Percentiles rank a stretch among this genome's conserved stretches.
phyloP scores from a whole-genome alignment of 2,329 filamentous ascomycete genomes.

The Calonectria multiphialidica region DNA sequence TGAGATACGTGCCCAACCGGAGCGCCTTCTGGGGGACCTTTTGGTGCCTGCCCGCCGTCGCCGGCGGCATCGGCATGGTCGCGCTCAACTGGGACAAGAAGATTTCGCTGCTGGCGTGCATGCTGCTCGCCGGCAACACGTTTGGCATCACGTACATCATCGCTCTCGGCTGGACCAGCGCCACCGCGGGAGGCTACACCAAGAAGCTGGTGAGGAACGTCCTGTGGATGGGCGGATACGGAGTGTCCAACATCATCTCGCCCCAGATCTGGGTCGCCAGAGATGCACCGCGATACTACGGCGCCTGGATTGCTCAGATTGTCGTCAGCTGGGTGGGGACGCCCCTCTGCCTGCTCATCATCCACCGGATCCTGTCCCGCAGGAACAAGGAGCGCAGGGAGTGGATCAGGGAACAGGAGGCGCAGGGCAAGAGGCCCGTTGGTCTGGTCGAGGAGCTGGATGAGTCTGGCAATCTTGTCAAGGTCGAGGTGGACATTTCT shows the following conservation, averaged over 20 bases:
- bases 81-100: conserved; percentile 35
- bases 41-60: conserved; percentile 38
- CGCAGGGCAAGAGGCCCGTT: conserved; percentile 20
- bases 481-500: conserved; percentile 34
- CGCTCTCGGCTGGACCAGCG: conserved; percentile 26
- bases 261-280: conserved; percentile 46
- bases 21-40: conserved; percentile 36
- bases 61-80: conserved; percentile 37
- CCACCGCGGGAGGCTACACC: conserved; percentile 47
- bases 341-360: conserved; percentile 20
- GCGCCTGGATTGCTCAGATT: conserved; percentile 35
- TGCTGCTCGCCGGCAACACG: conserved; percentile 28
- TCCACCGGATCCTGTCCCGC: conserved; percentile 10
- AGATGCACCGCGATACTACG: conserved; percentile 31
- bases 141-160: conserved; percentile 34
- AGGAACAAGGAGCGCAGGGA: conserved; percentile 20
- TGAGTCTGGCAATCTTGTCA: conserved; percentile 25
- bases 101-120: conserved; percentile 44
- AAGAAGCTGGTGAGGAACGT: conserved; percentile 57
- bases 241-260: conserved; percentile 51
- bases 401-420: conserved; percentile 26
- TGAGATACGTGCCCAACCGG: conserved; percentile 30
- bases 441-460: conserved; percentile 22
- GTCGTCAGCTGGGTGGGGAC: conserved; percentile 35
- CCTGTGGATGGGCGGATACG: conserved; percentile 51